phyloP scores from a whole-genome alignment of 495 filamentous ascomycete species.

The Paragyromitra xinjiangensis region DNA sequence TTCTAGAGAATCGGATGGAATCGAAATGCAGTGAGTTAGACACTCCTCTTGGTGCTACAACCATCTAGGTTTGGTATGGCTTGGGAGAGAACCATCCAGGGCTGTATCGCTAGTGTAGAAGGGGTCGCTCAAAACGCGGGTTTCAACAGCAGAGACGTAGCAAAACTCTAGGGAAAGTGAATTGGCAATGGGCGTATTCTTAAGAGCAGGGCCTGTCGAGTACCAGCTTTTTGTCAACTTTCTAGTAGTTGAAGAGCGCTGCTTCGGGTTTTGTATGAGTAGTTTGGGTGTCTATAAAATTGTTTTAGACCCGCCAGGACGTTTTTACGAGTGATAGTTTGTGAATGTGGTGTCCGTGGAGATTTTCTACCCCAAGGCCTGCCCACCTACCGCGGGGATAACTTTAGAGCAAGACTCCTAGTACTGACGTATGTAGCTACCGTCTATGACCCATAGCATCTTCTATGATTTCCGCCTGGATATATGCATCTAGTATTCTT shows the following conservation, averaged over 20 bases:
- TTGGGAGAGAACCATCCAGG: neutral
- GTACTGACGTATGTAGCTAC: too few relatives aligned
- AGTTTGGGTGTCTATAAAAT: neutral
- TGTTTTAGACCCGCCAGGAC: too few relatives aligned
- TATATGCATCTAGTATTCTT: too few relatives aligned
- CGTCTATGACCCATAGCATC: too few relatives aligned
- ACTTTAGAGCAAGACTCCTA: too few relatives aligned
- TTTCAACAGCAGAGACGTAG: neutral
- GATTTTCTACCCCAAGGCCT: neutral
- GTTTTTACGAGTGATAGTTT: slow-evolving; percentile 1
- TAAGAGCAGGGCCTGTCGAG: neutral
- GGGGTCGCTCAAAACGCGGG: neutral
- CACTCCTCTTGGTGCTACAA: too few relatives aligned
- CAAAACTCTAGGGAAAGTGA: neutral
- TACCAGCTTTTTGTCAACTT: too few relatives aligned
- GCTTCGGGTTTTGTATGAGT: neutral
- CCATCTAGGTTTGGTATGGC: neutral
- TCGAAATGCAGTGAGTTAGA: neutral
- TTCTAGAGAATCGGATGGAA: neutral
- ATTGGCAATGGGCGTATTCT: neutral
- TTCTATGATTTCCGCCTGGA: too few relatives aligned
- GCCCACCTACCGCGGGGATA: too few relatives aligned
- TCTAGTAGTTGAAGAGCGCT: neutral
- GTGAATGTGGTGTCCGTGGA: neutral
- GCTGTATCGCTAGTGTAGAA: neutral